phyloP scores from a whole-genome alignment of 1,284 basidiomycete genomes.

The Xerocomus minutiporus region DNA sequence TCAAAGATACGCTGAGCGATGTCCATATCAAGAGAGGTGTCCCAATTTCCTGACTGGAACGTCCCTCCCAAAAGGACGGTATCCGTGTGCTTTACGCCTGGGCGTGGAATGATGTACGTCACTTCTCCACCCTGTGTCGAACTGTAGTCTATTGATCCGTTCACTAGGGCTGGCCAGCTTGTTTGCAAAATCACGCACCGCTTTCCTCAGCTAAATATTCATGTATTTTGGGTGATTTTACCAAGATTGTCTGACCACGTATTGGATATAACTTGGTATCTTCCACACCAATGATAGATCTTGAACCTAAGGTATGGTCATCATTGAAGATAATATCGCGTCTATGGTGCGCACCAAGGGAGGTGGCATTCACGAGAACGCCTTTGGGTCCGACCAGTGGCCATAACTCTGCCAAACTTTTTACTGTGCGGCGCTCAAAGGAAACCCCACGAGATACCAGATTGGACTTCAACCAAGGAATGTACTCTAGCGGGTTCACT shows the following conservation, averaged over 20 bases:
- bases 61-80: conserved; percentile 55
- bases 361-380: conserved; percentile 47
- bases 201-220: conserved; percentile 32
- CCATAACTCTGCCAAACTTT: conserved; percentile 41
- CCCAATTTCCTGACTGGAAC: conserved; percentile 45
- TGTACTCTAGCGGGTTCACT: conserved; percentile 45
- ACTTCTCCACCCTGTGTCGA: conserved; percentile 20
- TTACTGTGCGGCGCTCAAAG: conserved; percentile 31
- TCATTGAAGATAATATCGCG: neutral
- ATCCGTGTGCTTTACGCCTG: conserved; percentile 30
- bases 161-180: neutral
- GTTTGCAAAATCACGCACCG: conserved; percentile 13
- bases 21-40: conserved; percentile 43
- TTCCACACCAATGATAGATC: conserved; percentile 58
- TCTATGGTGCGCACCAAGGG: conserved; percentile 37
- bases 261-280: conserved; percentile 57
- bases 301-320: conserved; percentile 40
- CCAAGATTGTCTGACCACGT: conserved; percentile 67
- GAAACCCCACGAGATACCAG: conserved; percentile 32
- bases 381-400: conserved; percentile 34
- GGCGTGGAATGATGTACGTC: conserved; percentile 56
- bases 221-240: conserved; percentile 46
- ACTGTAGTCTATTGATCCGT: conserved; percentile 12
- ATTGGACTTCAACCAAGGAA: conserved; percentile 46
- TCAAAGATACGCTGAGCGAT: conserved; percentile 44